A percentile compares a stretch with the other conserved stretches of the same genome.
Evolutionary conservation across 768 basidiomycete species (phyloP).

Genomic region (Calocera cornea): DNA sequence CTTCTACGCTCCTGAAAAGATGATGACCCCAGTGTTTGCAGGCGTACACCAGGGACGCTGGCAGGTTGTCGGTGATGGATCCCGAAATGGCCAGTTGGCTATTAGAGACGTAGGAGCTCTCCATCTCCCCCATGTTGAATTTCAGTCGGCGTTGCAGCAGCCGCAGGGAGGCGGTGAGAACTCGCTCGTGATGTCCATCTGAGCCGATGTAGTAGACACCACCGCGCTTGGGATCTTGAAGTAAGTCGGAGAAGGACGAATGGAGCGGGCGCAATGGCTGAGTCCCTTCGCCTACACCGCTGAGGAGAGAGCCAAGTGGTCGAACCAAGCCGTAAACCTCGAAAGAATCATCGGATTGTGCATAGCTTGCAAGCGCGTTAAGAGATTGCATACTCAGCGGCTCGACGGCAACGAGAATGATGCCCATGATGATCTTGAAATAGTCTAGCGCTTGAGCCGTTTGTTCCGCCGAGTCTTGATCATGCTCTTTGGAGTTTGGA

Average conservation of each 20-base stretch:
- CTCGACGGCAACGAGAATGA: not conserved
- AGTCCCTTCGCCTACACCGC: not conserved
- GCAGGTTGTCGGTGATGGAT: not conserved
- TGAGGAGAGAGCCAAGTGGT: not conserved
- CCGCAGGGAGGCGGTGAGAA: not conserved
- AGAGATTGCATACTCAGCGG: not conserved
- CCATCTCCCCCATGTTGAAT: not conserved
- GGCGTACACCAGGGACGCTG: not conserved
- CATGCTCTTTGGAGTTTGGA: too few relatives aligned
- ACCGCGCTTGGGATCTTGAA: not conserved
- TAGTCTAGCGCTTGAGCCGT: not conserved
- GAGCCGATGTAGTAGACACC: not conserved
- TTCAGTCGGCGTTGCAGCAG: not conserved
- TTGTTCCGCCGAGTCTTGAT: too few relatives aligned
- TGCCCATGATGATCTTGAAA: not conserved
- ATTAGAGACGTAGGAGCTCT: not conserved
- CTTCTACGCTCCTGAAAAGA: not conserved
- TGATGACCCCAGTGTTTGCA: slow-evolving; percentile 6
- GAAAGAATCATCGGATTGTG: not conserved
- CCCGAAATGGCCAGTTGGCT: not conserved
- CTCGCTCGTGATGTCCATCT: not conserved
- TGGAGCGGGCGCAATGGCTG: not conserved
- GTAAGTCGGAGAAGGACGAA: not conserved
- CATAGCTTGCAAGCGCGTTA: not conserved
- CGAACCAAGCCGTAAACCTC: not conserved